phyloP scores from a whole-genome alignment of 2,329 filamentous ascomycete genomes.

The Dactylellina haptotyla region DNA sequence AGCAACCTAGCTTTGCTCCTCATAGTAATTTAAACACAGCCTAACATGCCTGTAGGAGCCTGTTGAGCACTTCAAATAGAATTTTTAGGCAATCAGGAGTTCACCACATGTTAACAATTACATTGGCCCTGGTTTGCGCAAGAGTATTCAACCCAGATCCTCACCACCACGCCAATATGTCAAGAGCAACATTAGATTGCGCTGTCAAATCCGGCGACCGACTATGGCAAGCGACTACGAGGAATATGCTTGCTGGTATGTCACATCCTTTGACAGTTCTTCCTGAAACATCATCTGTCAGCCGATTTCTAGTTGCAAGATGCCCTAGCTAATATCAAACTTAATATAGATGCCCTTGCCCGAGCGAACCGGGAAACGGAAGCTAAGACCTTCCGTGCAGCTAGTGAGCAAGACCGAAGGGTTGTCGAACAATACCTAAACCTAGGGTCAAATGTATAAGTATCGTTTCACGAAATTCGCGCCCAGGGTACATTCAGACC shows the following conservation, averaged over 20 bases:
- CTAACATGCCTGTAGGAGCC: constrained; percentile 34
- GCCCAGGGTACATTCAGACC: neutral
- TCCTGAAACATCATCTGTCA: neutral
- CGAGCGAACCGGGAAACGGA: constrained; percentile 50
- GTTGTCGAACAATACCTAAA: constrained; percentile 49
- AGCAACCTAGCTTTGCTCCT: neutral
- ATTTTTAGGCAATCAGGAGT: constrained; percentile 52
- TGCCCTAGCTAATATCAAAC: constrained; percentile 11
- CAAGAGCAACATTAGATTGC: constrained; percentile 44
- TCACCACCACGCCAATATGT: constrained; percentile 51
- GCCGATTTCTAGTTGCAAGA: neutral
- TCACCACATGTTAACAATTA: constrained; percentile 49
- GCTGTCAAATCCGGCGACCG: constrained; percentile 47
- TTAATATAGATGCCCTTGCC: constrained; percentile 38
- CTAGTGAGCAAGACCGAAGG: constrained; percentile 45
- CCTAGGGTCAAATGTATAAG: constrained; percentile 35
- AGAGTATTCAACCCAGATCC: constrained; percentile 49
- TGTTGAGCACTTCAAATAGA: constrained; percentile 48
- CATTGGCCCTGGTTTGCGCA: constrained; percentile 46
- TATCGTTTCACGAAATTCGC: neutral
- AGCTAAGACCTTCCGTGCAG: constrained; percentile 40
- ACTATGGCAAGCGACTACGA: constrained; percentile 45
- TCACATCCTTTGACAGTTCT: neutral
- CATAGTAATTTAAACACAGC: neutral
- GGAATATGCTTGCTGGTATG: constrained; percentile 44